Evolutionary conservation across 2,329 filamentous ascomycete species (phyloP).

Genomic region (Aspergillus niger): DNA sequence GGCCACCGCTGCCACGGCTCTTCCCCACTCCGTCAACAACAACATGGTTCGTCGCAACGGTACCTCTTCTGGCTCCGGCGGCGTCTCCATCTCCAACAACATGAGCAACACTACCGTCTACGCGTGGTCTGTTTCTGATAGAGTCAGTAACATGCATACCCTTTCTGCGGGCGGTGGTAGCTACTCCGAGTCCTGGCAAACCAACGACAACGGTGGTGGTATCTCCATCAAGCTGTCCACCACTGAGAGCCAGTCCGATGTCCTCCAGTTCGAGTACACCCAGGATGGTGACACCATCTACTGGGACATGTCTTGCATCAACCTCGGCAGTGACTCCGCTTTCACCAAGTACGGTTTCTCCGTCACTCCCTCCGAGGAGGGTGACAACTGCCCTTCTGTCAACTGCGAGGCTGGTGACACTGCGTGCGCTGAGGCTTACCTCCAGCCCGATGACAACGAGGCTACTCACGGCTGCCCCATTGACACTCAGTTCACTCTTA

Average conservation of each 20-base stretch:
- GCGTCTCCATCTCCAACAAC: slow-evolving; percentile 43
- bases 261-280: slow-evolving; percentile 48
- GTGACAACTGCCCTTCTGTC: slow-evolving; percentile 35
- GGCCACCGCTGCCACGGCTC: slow-evolving; percentile 18
- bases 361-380: slow-evolving; percentile 32
- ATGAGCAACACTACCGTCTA: slow-evolving; percentile 39
- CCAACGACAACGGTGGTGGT: slow-evolving; percentile 43
- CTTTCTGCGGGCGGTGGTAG: slow-evolving; percentile 36
- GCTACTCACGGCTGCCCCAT: slow-evolving; percentile 46
- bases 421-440: slow-evolving; percentile 42
- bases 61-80: slow-evolving; percentile 22
- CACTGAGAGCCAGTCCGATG: slow-evolving; percentile 31
- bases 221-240: slow-evolving; percentile 47
- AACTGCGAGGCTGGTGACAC: slow-evolving; percentile 39
- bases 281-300: slow-evolving; percentile 32
- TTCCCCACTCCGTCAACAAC: slow-evolving; percentile 27
- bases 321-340: slow-evolving; percentile 31
- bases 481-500: slow-evolving; percentile 35
- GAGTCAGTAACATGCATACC: slow-evolving; percentile 37
- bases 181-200: slow-evolving; percentile 38
- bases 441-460: slow-evolving; percentile 42
- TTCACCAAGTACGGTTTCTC: slow-evolving; percentile 40
- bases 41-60: slow-evolving; percentile 23
- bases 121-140: slow-evolving; percentile 44
- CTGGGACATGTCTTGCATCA: slow-evolving; percentile 42